Conservation (phyloP, 306 rosid genomes). For the Chamaecrista fasciculata region DNA sequence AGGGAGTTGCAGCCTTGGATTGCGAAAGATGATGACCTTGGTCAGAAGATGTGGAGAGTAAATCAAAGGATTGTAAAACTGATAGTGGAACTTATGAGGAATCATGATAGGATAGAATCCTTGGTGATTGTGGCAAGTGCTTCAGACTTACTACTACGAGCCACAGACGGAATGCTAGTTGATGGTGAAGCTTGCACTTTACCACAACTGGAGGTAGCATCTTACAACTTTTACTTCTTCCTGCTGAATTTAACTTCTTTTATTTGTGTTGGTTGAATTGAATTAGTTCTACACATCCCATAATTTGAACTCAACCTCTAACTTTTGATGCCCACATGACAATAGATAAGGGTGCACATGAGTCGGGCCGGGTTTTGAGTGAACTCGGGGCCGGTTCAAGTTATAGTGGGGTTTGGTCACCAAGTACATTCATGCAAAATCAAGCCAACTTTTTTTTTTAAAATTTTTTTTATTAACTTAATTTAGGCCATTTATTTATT, state of each 20-base stretch:
- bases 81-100: constrained; percentile 95
- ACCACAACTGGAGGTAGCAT: constrained; percentile 89
- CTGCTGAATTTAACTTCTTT: neutral
- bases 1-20: constrained; percentile 97
- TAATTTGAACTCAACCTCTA: neutral
- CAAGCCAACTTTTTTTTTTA: too few relatives aligned
- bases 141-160: constrained; percentile 90
- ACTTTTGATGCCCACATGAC: neutral
- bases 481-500: too few relatives aligned
- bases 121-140: constrained; percentile 88
- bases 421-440: too few relatives aligned
- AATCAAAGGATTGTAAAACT: constrained; percentile 87
- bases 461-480: too few relatives aligned
- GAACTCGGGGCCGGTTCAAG: too few relatives aligned
- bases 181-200: constrained; percentile 99
- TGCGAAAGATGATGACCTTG: constrained; percentile 91
- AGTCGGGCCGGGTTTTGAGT: too few relatives aligned
- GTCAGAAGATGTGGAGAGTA: constrained; percentile 97
- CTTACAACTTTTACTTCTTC: constrained; percentile 7
- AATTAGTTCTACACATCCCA: neutral
- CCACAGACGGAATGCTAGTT: constrained; percentile 98
- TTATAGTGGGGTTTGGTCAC: too few relatives aligned
- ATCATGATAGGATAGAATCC: constrained; percentile 76
- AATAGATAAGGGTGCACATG: too few relatives aligned
- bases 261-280: neutral